Base-by-base conservation (phyloP, 2,329 filamentous ascomycete species). In the Amphichorda felina region DNA sequence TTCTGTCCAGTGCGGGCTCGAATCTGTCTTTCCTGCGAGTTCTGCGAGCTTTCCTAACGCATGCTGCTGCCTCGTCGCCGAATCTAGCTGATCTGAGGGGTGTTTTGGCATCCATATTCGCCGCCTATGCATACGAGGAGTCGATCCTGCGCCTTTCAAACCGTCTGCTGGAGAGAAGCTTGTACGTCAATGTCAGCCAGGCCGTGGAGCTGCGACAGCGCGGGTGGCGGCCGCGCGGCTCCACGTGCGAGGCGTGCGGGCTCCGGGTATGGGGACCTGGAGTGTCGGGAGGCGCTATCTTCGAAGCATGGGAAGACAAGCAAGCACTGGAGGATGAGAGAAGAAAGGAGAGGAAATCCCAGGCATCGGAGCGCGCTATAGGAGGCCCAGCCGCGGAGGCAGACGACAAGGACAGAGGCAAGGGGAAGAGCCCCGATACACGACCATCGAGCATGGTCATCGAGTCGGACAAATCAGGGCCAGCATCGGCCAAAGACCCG, bases 91-190 rank as follows among this genome's bases (percentile, higher is more conserved):
- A 96, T 51, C 70, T 98, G 3, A 81, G 91, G 30, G 74, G 75
- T 6, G 88, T 96, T 1, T 71, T 98, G 2, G 68, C 76, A 1
- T 91, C 88, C 10, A 89, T 98, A 37, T 96, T 98, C 59, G 79
- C 89, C 0, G 89, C 91, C 0, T 98, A 98, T 53, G 81, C 87
- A 0, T 95, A 96, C 53, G 91, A 98, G 56, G 84, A 89, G 54
- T 88, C 83, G 1, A 83, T 98, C 13, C 70, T 98, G 15, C 70
- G 73, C 2, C 72, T 98, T 3, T 86, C 91, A 1, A 94, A 89
- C 53, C 72, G 81, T 4, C 76, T 98, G 38, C 68, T 98, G 0
- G 88, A 94, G 42, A 80, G 86, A 45, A 91, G 91, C 48, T 68
- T 94, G 5, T 98, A 96, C 49, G 73, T 82, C 28, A 81, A 84